These are phyloP conservation scores for Cyclaneusma minus DNA, from an alignment of 2,329 filamentous ascomycete species.

Conservation along the genomic window DNA sequence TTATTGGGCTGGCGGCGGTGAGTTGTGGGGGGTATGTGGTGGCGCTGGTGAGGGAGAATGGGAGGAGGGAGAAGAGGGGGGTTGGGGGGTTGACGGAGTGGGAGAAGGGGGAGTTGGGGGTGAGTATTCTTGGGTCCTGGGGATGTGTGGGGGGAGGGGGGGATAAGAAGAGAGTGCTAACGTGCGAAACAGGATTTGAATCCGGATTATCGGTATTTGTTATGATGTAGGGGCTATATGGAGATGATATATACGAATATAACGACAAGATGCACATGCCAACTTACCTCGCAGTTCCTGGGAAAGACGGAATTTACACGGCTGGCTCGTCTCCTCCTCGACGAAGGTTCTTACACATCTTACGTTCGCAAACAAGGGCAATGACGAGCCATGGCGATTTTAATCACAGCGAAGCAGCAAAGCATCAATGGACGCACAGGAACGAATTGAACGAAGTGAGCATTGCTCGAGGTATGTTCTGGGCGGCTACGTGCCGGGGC, in stretches of 20 bases:
- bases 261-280: neutral
- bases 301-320: no score
- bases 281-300: no score
- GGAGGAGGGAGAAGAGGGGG: constrained; percentile 31
- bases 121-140: constrained; percentile 11
- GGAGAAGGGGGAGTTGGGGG: constrained; percentile 35
- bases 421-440: no score
- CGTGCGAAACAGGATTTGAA: constrained; percentile 14
- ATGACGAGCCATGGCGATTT: no score
- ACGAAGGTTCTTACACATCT: no score
- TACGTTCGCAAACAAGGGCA: no score
- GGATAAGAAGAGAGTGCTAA: no score
- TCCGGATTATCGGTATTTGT: constrained; percentile 18
- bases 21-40: constrained; percentile 44
- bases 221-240: constrained; percentile 5
- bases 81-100: constrained; percentile 39
- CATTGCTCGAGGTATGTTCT: no score
- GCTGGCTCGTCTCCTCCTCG: no score
- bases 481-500: no score
- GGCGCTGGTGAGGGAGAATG: constrained; percentile 44
- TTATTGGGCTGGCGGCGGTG: constrained; percentile 51
- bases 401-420: no score
- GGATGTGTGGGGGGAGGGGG: neutral
- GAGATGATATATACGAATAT: neutral
- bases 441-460: no score